A percentile compares a stretch with the other conserved stretches of the same genome.
These are phyloP conservation scores for Yarrowia sp. DNA, from an alignment of 805 yeast species.

Conservation along the genomic window DNA sequence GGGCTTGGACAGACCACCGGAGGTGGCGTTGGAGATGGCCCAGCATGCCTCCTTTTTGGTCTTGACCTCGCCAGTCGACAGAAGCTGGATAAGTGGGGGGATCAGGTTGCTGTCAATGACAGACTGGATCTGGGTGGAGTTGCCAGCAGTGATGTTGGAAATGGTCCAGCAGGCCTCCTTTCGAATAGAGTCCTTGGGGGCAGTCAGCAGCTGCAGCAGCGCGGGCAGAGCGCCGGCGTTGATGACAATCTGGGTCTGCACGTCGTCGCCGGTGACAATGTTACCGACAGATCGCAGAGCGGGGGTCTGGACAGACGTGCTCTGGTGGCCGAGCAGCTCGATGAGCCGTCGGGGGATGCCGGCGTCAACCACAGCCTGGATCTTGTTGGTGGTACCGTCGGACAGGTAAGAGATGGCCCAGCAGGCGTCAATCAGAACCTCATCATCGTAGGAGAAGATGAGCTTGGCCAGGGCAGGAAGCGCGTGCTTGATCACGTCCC, in stretches of 20 bases:
- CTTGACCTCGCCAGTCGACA: slow-evolving; percentile 87
- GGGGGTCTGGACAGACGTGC: slow-evolving; percentile 91
- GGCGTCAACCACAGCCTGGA: slow-evolving; percentile 96
- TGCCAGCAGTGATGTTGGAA: slow-evolving; percentile 97
- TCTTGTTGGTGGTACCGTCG: slow-evolving; percentile 91
- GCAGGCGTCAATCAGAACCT: slow-evolving; percentile 95
- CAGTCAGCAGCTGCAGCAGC: slow-evolving; percentile 75
- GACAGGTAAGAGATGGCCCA: slow-evolving; percentile 97
- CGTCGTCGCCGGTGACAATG: slow-evolving; percentile 95
- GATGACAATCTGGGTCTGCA: slow-evolving; percentile 93
- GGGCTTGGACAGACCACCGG: slow-evolving; percentile 91
- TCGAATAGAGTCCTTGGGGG: slow-evolving; percentile 89
- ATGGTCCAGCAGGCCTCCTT: slow-evolving; percentile 99
- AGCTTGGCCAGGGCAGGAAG: slow-evolving; percentile 91
- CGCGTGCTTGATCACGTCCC: slow-evolving; percentile 85
- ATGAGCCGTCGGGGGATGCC: slow-evolving; percentile 94
- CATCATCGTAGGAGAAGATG: slow-evolving; percentile 88
- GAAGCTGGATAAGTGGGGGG: slow-evolving; percentile 83
- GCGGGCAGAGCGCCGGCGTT: slow-evolving; percentile 92
- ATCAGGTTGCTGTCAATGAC: slow-evolving; percentile 93
- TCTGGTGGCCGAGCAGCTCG: slow-evolving; percentile 83
- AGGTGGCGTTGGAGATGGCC: slow-evolving; percentile 98
- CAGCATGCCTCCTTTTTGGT: slow-evolving; percentile 99
- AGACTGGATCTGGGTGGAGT: slow-evolving; percentile 92
- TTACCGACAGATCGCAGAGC: slow-evolving; percentile 97